phyloP scores from a whole-genome alignment of 1,284 basidiomycete genomes.

The Ceratobasidium sp. region DNA sequence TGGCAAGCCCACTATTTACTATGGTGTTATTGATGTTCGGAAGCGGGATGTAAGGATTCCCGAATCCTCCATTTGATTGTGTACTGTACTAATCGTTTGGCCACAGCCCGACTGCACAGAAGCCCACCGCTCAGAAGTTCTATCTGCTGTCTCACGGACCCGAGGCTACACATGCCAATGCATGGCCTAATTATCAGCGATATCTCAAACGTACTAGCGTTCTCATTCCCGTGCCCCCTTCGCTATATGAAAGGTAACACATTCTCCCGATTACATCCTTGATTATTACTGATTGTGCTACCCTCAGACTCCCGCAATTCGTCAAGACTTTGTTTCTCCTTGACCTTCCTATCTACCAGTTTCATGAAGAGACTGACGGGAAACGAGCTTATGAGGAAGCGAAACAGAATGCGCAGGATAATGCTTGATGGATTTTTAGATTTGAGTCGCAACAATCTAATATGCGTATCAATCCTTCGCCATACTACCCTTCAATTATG shows the following conservation, averaged over 20 bases:
- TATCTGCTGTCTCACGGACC: slow-evolving; percentile 63
- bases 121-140: slow-evolving; percentile 69
- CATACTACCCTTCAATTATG: neutral
- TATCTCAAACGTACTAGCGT: slow-evolving; percentile 69
- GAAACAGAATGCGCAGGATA: slow-evolving; percentile 41
- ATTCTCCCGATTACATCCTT: neutral
- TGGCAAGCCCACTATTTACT: slow-evolving; percentile 70
- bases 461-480: neutral
- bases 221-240: slow-evolving; percentile 68
- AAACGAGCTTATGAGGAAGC: slow-evolving; percentile 55
- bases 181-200: slow-evolving; percentile 64
- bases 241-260: slow-evolving; percentile 53
- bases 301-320: slow-evolving; percentile 58
- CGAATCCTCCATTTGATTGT: neutral
- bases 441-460: too few relatives aligned
- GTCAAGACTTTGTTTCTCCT: slow-evolving; percentile 67
- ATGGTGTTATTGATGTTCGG: slow-evolving; percentile 55
- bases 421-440: too few relatives aligned
- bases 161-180: slow-evolving; percentile 49
- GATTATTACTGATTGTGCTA: neutral
- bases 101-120: slow-evolving; percentile 72
- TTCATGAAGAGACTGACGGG: slow-evolving; percentile 63
- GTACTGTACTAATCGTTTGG: slow-evolving; percentile 39
- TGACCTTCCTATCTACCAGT: slow-evolving; percentile 69
- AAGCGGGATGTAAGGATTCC: neutral